Conservation (phyloP, 2,329 filamentous ascomycete species). For the Alternaria dauci region DNA sequence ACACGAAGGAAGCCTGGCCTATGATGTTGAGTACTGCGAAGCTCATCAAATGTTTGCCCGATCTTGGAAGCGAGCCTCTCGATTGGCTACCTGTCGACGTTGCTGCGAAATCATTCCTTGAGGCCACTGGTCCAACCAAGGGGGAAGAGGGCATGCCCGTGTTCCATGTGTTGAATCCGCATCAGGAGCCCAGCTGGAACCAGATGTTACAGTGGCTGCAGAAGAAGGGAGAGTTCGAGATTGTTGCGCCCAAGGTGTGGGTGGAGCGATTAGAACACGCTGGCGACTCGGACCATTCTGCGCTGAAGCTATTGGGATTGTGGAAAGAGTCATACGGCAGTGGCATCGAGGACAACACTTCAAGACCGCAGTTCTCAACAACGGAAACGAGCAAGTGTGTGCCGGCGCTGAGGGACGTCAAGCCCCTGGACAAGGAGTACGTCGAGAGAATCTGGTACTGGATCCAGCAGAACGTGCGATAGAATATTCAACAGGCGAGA, state of each 20-base stretch:
- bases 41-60: constrained; percentile 41
- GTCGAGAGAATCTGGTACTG: constrained; percentile 56
- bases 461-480: constrained; percentile 35
- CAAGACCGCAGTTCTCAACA: constrained; percentile 46
- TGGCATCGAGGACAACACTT: constrained; percentile 5
- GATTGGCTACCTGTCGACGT: constrained; percentile 48
- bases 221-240: constrained; percentile 50
- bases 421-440: constrained; percentile 55
- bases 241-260: constrained; percentile 56
- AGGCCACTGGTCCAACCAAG: constrained; percentile 40
- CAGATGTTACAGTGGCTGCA: constrained; percentile 58
- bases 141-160: constrained; percentile 39
- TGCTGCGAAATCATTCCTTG: constrained; percentile 59
- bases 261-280: constrained; percentile 51
- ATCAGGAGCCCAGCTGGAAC: constrained; percentile 55
- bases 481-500: constrained; percentile 1
- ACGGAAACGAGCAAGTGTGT: constrained; percentile 45
- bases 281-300: constrained; percentile 52
- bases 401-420: constrained; percentile 47
- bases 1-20: constrained; percentile 47
- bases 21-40: constrained; percentile 47
- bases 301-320: constrained; percentile 58
- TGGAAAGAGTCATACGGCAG: constrained; percentile 58
- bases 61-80: constrained; percentile 37
- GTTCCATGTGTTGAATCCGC: constrained; percentile 61